Evolutionary conservation across 2,329 filamentous ascomycete genomes (phyloP).

Genomic region (Coniella lustricola): DNA sequence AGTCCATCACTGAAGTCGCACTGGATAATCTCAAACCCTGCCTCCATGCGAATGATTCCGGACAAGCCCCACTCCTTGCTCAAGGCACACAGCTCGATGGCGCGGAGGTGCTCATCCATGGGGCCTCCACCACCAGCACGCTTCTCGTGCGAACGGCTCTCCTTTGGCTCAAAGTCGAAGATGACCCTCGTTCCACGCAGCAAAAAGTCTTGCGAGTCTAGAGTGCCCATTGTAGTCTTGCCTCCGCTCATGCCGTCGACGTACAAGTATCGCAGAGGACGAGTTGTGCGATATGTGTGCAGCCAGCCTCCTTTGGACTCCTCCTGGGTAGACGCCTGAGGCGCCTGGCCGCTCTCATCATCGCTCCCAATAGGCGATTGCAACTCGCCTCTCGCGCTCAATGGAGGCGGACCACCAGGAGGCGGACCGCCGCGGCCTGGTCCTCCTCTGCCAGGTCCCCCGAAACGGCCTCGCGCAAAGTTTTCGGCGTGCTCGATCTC

Average conservation of each 20-base stretch:
- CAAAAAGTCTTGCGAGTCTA: slow-evolving; percentile 60
- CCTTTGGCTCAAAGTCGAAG: not conserved
- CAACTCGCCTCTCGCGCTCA: not conserved
- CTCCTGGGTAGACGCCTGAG: not conserved
- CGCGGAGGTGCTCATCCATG: slow-evolving; percentile 44
- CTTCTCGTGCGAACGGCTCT: not conserved
- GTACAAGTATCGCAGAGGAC: slow-evolving; percentile 55
- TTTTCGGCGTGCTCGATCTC: slow-evolving; percentile 65
- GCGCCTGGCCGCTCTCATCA: not conserved
- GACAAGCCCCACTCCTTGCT: slow-evolving; percentile 51
- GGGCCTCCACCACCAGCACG: slow-evolving; percentile 10
- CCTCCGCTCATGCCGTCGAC: slow-evolving; percentile 64
- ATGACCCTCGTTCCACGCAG: slow-evolving; percentile 36
- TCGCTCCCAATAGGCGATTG: not conserved
- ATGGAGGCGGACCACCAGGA: not conserved
- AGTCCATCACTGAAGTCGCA: slow-evolving; percentile 50
- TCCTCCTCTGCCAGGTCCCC: not conserved
- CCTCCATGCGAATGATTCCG: slow-evolving; percentile 60
- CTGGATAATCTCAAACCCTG: slow-evolving; percentile 63
- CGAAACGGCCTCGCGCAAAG: slow-evolving; percentile 42
- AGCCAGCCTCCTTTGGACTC: slow-evolving; percentile 44
- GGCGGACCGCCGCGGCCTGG: slow-evolving; percentile 2
- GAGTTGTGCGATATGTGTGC: slow-evolving; percentile 56
- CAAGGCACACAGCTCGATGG: slow-evolving; percentile 48
- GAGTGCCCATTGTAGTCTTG: slow-evolving; percentile 57